Percentiles rank a stretch among this genome's conserved stretches.
Conservation (phyloP, 108 stramenopile genomes). For the Cyclotella choctawhatcheeana region DNA sequence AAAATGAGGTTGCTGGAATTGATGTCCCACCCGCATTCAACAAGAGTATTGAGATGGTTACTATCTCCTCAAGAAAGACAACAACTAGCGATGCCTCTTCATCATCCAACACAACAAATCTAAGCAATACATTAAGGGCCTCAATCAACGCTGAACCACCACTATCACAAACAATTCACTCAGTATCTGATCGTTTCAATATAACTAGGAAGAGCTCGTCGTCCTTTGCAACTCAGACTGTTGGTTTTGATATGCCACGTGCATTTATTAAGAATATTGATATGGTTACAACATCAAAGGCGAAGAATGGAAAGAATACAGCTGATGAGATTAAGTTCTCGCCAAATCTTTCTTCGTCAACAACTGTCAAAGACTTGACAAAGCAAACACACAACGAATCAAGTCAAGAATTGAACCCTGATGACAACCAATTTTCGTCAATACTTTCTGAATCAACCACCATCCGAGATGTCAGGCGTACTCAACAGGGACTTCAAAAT, state of each 20-base stretch:
- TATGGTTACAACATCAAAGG: conserved; percentile 7
- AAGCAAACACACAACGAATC: background rate
- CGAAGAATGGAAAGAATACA: background rate
- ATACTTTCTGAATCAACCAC: background rate
- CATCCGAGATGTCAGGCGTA: background rate
- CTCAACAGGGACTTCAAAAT: background rate
- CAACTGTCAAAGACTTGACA: background rate
- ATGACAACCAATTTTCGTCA: background rate
- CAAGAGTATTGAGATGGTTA: background rate
- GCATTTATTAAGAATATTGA: background rate
- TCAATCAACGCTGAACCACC: background rate
- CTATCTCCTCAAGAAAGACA: background rate
- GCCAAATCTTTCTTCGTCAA: conserved; percentile 1
- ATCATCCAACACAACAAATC: too few relatives aligned
- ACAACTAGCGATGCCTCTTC: too few relatives aligned
- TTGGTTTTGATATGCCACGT: conserved; percentile 7
- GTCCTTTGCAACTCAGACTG: conserved; percentile 7
- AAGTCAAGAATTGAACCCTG: background rate
- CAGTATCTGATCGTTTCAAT: conserved; percentile 4
- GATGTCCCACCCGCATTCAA: conserved; percentile 5
- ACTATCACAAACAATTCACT: conserved; percentile 11
- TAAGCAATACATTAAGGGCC: background rate
- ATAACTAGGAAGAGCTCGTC: conserved; percentile 6
- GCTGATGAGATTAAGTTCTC: background rate
- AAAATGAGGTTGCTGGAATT: background rate